Base-by-base conservation (phyloP, 805 yeast genomes). In the Teunomyces lycoperdinae region DNA sequence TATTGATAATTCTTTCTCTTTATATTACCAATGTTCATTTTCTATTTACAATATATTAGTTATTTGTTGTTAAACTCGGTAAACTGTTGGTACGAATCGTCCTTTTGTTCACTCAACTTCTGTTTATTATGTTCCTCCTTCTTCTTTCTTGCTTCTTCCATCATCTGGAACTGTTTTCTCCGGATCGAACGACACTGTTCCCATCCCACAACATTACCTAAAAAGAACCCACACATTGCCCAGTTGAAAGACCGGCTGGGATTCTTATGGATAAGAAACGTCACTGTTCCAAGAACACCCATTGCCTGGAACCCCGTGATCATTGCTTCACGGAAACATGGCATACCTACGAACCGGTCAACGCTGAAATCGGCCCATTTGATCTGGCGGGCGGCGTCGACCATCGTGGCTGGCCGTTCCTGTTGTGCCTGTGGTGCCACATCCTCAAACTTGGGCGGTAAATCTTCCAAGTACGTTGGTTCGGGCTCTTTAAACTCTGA, bases 171-270 rank as follows among this genome's bases (percentile, higher is more conserved):
- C 46, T 87, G 81, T 52, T 80, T 78, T 58, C 84, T 75, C 63
- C 96, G 76, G 42, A 81, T 76, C 43, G 81, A 74, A 49, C 96
- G 76, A 64, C 98, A 91, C 66, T 89, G 96, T 62, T 91, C 97
- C 96, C 96, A 91, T 1, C 96, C 88, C 26, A 87, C 83, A 0
- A 87, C 76, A 40, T 88, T 82, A 0, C 97, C 97, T 16, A 89
- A 62, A 47, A 87, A 66, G 53, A 89, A 80, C 3, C 94, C 96
- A 33, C 87, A 86, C 44, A 87, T 74, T 8, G 85, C 84, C 96
- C 97, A 91, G 60, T 91, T 88, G 11, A 80, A 73, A 0, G 95
- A 83, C 51, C 77, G 77, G 8, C 70, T 62, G 0, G 84, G 76
- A 43, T 80, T 79, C 58, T 84, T 84, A 58, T 83, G 89, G 45